Percentiles rank a stretch among this genome's conserved stretches.
Conservation (phyloP, 1,284 basidiomycete genomes). For the Nidula niveotomentosa region DNA sequence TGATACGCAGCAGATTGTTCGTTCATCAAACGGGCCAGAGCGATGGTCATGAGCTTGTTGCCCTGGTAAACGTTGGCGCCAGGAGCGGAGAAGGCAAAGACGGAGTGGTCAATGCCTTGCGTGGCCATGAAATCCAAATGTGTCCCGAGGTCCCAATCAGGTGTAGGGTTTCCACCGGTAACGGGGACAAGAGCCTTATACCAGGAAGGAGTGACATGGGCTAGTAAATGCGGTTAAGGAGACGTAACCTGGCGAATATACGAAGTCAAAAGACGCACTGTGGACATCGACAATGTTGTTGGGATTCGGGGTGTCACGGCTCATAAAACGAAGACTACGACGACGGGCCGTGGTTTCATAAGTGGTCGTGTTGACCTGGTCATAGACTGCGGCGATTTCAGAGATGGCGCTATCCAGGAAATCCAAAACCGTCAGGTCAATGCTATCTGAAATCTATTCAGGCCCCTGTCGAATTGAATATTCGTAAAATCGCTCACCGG, state of each 20-base stretch:
- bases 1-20: slow-evolving; percentile 30
- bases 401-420: slow-evolving; percentile 19
- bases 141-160: slow-evolving; percentile 22
- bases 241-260: background rate
- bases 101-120: slow-evolving; percentile 23
- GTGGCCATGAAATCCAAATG: slow-evolving; percentile 27
- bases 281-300: slow-evolving; percentile 27
- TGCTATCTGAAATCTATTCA: slow-evolving; percentile 15
- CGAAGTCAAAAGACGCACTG: slow-evolving; percentile 12
- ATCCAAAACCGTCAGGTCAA: slow-evolving; percentile 23
- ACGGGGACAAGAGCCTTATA: slow-evolving; percentile 26
- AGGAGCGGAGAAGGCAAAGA: slow-evolving; percentile 29
- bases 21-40: slow-evolving; percentile 32
- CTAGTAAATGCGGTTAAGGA: slow-evolving; percentile 9
- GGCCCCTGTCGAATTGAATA: background rate
- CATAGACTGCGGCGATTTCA: slow-evolving; percentile 20
- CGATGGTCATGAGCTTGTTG: slow-evolving; percentile 21
- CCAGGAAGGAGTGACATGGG: slow-evolving; percentile 30
- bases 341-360: slow-evolving; percentile 3
- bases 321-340: slow-evolving; percentile 5
- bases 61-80: slow-evolving; percentile 28
- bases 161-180: slow-evolving; percentile 27
- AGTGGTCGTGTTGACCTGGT: background rate
- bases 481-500: slow-evolving; percentile 12
- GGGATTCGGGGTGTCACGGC: slow-evolving; percentile 11